A percentile compares a stretch with the other conserved stretches of the same genome.
These are phyloP conservation scores for Penicillium capsulatum DNA, from an alignment of 2,329 filamentous ascomycete genomes.

Conservation along the genomic window DNA sequence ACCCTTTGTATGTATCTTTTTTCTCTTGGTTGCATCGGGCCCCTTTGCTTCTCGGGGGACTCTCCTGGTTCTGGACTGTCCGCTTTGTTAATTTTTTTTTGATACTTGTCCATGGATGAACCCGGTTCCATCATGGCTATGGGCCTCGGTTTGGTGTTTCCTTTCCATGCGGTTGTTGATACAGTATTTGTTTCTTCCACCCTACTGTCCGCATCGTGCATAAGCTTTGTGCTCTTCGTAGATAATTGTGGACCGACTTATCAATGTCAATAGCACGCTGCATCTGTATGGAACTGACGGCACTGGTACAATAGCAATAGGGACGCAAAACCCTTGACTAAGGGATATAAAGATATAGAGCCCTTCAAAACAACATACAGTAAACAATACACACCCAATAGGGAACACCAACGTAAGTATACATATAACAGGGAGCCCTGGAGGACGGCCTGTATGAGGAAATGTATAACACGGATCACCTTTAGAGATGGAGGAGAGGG, in stretches of 20 bases:
- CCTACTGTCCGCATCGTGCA: slow-evolving; percentile 9
- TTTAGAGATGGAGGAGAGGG: too few relatives aligned
- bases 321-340: too few relatives aligned
- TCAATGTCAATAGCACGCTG: slow-evolving; percentile 3
- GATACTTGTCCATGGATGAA: too few relatives aligned
- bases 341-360: too few relatives aligned
- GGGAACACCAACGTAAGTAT: too few relatives aligned
- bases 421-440: too few relatives aligned
- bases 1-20: slow-evolving; percentile 5
- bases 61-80: neutral
- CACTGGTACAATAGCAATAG: too few relatives aligned
- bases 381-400: too few relatives aligned
- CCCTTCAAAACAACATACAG: too few relatives aligned
- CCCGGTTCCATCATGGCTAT: neutral
- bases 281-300: neutral
- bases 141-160: neutral
- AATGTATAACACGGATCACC: too few relatives aligned
- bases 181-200: neutral
- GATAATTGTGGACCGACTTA: slow-evolving; percentile 3
- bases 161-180: neutral
- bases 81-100: too few relatives aligned
- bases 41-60: neutral
- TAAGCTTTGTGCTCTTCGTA: slow-evolving; percentile 7
- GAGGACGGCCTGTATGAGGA: too few relatives aligned
- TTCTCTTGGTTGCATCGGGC: slow-evolving; percentile 11